Evolutionary conservation across 495 filamentous ascomycete genomes (phyloP), one percentile per base, ranked within the genome.

Genomic region (Penicillium lagena): DNA sequence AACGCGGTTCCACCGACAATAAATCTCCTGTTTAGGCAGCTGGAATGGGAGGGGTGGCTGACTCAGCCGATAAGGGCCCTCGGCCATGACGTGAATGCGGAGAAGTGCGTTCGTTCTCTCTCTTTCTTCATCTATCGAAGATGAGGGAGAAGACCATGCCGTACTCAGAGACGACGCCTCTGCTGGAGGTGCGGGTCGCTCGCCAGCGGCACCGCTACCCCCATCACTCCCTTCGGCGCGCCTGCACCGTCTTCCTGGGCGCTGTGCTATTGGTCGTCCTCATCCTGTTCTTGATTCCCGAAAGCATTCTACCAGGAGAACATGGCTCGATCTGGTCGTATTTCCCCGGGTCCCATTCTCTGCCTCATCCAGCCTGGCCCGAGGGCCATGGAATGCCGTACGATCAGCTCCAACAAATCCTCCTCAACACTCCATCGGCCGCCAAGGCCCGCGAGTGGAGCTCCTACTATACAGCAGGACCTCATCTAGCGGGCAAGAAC

Each of bases 401-500:
- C 56, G 69, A 81, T 35, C 75, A 89, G 46, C 78, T 96, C 14
- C 76, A 84, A 48, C 63, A 74, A 12, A 78, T 95, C 34, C 68
- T 96, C 40, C 64, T 82, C 17, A 69, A 79, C 10, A 90, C 85
- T 1, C 90, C 90, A 0, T 79, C 79, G 29, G 75, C 78, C 36
- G 70, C 76, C 27, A 83, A 82, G 54, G 81, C 79, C 7, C 70
- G 77, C 44, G 82, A 94, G 63, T 96, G 89, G 89, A 91, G 85
- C 58, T 67, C 77, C 48, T 97, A 96, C 65, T 97, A 97, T 54
- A 95, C 93, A 0, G 66, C 82, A 2, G 93, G 93, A 0, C 78
- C 87, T 1, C 93, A 98, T 72, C 70, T 98, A 29, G 87, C 84
- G 0, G 93, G 93, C 10, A 86, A 87, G 73, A 97, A 97, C 54